Conservation (phyloP, 176 grass and related monocot genomes). For the Juncus effusus region DNA sequence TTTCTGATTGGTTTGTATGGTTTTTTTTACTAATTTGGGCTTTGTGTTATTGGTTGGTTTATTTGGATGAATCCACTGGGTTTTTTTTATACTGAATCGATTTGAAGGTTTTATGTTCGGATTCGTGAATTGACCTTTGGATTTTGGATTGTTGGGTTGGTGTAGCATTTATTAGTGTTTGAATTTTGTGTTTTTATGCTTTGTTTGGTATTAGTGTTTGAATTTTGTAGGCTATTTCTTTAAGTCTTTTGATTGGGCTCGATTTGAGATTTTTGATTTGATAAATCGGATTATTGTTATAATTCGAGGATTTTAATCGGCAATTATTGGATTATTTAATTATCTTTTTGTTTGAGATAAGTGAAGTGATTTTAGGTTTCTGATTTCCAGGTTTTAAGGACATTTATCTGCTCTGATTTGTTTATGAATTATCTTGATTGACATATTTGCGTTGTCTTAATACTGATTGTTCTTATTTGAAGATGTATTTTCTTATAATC, state of each 20-base stretch:
- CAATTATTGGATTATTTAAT: no score
- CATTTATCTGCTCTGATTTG: no score
- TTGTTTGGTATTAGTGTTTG: background rate
- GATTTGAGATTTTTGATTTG: background rate
- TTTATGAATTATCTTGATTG: no score
- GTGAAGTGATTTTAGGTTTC: no score
- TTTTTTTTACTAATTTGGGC: background rate
- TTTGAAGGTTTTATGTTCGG: conserved; percentile 12
- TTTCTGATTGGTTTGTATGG: conserved; percentile 3
- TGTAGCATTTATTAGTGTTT: background rate
- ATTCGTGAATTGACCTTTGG: conserved; percentile 13
- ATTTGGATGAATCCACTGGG: background rate
- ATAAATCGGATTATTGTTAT: no score
- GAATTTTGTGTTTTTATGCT: background rate
- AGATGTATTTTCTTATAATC: no score
- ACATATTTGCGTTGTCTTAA: no score
- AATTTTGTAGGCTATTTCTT: background rate
- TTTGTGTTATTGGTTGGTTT: background rate
- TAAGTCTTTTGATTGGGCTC: background rate
- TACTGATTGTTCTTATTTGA: no score
- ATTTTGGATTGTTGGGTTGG: background rate
- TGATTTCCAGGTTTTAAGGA: no score
- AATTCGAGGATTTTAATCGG: no score
- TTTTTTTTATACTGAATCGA: background rate
- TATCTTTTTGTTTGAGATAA: no score